These are phyloP conservation scores for Dioszegia crocea DNA, from an alignment of 768 basidiomycete species.

Conservation along the genomic window DNA sequence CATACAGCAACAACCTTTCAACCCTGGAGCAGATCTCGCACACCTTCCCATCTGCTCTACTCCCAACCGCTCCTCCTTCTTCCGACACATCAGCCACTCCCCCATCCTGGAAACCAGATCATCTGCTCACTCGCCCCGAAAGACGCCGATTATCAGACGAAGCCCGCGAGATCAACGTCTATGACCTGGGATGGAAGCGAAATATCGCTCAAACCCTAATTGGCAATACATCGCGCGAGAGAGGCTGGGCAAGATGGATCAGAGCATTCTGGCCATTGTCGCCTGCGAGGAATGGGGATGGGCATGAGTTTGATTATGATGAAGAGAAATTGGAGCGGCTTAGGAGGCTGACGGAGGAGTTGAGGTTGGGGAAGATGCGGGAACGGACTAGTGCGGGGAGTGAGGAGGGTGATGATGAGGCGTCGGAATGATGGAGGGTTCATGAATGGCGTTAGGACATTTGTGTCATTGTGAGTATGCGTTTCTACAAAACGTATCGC, in stretches of 20 bases:
- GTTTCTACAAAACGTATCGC: too few species aligned
- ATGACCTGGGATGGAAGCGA: slow-evolving; percentile 42
- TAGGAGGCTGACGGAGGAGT: slow-evolving; percentile 21
- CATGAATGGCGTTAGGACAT: too few species aligned
- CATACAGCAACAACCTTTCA: slow-evolving; percentile 32
- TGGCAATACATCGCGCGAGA: slow-evolving; percentile 7
- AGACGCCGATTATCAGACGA: slow-evolving; percentile 24
- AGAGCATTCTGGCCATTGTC: slow-evolving; percentile 17
- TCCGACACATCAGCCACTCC: not conserved
- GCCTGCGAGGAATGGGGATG: slow-evolving; percentile 1
- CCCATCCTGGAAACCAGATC: slow-evolving; percentile 37
- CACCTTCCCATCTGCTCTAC: slow-evolving; percentile 33
- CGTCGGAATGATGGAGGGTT: not conserved
- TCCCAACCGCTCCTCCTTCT: slow-evolving; percentile 7
- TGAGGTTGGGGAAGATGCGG: slow-evolving; percentile 18
- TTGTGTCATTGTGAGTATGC: too few species aligned
- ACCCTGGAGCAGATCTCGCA: slow-evolving; percentile 42
- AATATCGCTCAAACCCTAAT: slow-evolving; percentile 32
- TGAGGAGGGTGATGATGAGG: not conserved
- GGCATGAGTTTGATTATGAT: slow-evolving; percentile 18
- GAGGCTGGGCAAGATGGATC: too few species aligned
- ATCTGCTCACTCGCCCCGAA: slow-evolving; percentile 37
- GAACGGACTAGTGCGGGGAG: not conserved
- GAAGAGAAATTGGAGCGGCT: slow-evolving; percentile 17
- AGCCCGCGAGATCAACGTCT: slow-evolving; percentile 40